Base-by-base conservation (phyloP, 768 basidiomycete genomes). In the Podaxis pistillaris region DNA sequence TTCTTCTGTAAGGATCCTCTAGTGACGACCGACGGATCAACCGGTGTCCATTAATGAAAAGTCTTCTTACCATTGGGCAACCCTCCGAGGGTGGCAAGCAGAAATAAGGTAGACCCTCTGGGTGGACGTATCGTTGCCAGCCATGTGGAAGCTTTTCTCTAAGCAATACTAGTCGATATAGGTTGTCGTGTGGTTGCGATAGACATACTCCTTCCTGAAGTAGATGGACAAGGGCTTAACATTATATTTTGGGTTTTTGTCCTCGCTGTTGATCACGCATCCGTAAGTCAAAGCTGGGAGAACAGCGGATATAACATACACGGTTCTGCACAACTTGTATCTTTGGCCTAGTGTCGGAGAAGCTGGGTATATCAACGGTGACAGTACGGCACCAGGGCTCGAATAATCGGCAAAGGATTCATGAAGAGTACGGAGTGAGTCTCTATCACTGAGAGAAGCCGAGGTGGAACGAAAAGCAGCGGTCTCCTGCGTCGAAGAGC, bases 51-150 rank as follows among this genome's bases (percentile, higher is more conserved):
- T 2, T 9, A 24, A 28, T 0, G n/a, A 37, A 36, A 7, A 38
- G 13, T 19, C 13, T n/a, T 49, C 30, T 12, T 59, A 59, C 58
- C 58, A 59, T 51, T 40, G 30, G 30, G 33, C 58, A 59, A 30
- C 17, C 22, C 12, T 11, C 22, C 8, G 58, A 59, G 0, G 33
- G 17, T 1, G 33, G 58, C 24, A 8, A 26, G 33, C 19, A 50
- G n/a, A 59, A 59, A 38, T 37, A 59, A 11, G 58, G 58, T 9
- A 59, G 22, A 15, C 58, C 58, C 13, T 59, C 58, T 51, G 58
- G 58, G 24, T 59, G 58, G 7, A 59, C 36, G 19, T 15, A 11
- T 13, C 47, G n/a, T 11, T 59, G 13, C 58, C 58, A 59, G 5
- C 49, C 49, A n/a, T 15, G 19, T 6, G 58, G 58, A 9, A 59